phyloP scores from a whole-genome alignment of 2,329 filamentous ascomycete genomes.

The Penicillium crustosum region DNA sequence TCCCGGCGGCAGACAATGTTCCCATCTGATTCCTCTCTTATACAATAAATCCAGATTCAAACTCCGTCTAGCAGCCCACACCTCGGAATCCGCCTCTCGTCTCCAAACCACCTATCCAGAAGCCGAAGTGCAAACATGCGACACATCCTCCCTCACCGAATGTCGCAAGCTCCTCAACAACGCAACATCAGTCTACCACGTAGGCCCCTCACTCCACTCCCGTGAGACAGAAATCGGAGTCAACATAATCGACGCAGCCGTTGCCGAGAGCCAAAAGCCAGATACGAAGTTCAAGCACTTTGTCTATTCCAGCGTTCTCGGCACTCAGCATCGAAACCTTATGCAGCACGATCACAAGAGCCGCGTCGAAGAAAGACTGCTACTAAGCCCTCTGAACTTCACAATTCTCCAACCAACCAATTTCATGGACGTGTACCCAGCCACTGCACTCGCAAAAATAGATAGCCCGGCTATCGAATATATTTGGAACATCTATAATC shows the following conservation, averaged over 20 bases:
- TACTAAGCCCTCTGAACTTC: slow-evolving; percentile 3
- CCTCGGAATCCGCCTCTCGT: not conserved
- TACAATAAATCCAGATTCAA: slow-evolving; percentile 3
- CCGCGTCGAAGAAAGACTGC: slow-evolving; percentile 1
- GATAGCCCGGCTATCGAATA: not conserved
- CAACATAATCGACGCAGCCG: slow-evolving; percentile 6
- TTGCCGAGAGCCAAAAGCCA: slow-evolving; percentile 1
- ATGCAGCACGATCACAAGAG: slow-evolving; percentile 2
- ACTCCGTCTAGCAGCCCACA: slow-evolving; percentile 4
- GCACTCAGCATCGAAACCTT: slow-evolving; percentile 1
- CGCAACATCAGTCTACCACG: slow-evolving; percentile 1
- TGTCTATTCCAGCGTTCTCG: slow-evolving; percentile 1
- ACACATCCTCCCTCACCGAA: not conserved
- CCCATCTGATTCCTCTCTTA: not conserved
- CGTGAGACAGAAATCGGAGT: slow-evolving; percentile 3
- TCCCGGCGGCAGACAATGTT: not conserved
- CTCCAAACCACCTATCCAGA: not conserved
- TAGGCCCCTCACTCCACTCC: slow-evolving; percentile 1
- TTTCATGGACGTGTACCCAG: slow-evolving; percentile 1
- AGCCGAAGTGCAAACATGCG: not conserved
- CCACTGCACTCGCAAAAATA: not conserved
- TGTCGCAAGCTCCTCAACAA: not conserved
- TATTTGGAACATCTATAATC: not conserved
- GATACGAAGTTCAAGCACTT: not conserved
- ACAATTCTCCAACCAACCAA: slow-evolving; percentile 7